Base-by-base conservation (phyloP, 352 stramenopile genomes). In the Peronospora tabacina region DNA sequence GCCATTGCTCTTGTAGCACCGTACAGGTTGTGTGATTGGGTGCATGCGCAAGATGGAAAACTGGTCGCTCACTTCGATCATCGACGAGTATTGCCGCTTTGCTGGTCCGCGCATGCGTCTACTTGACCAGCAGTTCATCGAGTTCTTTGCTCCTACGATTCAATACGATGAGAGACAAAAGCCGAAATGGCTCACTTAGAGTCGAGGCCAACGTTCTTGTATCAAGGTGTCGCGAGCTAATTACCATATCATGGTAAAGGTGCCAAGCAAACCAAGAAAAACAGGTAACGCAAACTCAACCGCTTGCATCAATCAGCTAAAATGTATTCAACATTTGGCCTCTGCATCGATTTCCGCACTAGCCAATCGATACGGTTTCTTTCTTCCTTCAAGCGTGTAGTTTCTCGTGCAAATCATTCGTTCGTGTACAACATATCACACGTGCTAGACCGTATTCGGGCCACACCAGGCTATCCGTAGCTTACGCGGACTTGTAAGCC, bases 101-200 rank as follows among this genome's bases (percentile, higher is more conserved):
- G 82, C 85, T 10, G 78, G 72, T 1, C 82, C 82, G 11, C 80
- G 84, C 44, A 88, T 90, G 73, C 82, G 85, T 13, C 63, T 95
- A 11, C 62, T 90, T 15, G 80, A 94, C 49, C 81, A 95, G 55
- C 81, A 92, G 50, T 92, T 95, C 41, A 95, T 95, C 63, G 85
- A 92, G 73, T 92, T 90, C 55, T 92, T 92, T 51, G 84, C 68
- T 28, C 74, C 79, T 15, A 75, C 63, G 5, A 87, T 88, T 55
- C 63, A 82, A 19, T 90, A 90, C 64, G 75, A 90, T 50, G 75
- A 88, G 53, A 68, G 75, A 8, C 75, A 90, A 59, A 87, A 82
- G 16, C 80, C 80, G 4, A 66, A 70, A 19, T 90, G 80, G 80
- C 77, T 90, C 41, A 57, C 43, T 6, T 55, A 50, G 40, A 30